Percentiles rank a stretch among this genome's conserved stretches.
Evolutionary conservation across 2,329 filamentous ascomycete genomes (phyloP).

Genomic region (Penicillium sp.): DNA sequence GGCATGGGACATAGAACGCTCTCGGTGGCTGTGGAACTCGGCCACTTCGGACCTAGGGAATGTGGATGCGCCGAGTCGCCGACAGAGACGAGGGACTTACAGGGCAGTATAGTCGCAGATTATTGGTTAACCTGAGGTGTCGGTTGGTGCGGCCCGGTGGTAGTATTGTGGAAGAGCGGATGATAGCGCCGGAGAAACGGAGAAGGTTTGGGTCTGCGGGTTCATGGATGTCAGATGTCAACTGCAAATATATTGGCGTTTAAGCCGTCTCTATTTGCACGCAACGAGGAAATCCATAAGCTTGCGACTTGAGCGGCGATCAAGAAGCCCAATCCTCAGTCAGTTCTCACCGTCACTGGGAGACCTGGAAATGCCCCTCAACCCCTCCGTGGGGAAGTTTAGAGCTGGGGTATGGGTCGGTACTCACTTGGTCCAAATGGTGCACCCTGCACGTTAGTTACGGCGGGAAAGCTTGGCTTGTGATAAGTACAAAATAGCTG

Average conservation of each 20-base stretch:
- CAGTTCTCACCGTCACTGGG: background rate
- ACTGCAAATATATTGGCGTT: slow-evolving; percentile 1
- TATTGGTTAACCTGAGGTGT: slow-evolving; percentile 9
- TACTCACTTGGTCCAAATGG: slow-evolving; percentile 10
- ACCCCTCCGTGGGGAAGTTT: background rate
- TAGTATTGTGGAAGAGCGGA: slow-evolving; percentile 15
- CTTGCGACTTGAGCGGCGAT: background rate
- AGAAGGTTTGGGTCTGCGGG: slow-evolving; percentile 21
- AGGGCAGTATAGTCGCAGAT: background rate
- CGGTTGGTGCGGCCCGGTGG: slow-evolving; percentile 12
- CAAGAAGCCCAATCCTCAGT: background rate
- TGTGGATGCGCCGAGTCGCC: background rate
- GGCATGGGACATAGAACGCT: background rate
- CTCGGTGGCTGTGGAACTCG: slow-evolving; percentile 2
- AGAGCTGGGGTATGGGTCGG: background rate
- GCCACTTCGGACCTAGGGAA: slow-evolving; percentile 21
- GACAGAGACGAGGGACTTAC: slow-evolving; percentile 19
- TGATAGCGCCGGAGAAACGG: slow-evolving; percentile 35
- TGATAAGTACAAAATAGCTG: background rate
- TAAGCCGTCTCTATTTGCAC: background rate
- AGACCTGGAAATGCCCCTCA: background rate
- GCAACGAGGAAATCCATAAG: background rate
- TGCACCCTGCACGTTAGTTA: background rate
- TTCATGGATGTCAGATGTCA: slow-evolving; percentile 14
- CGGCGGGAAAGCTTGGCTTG: background rate